phyloP scores from a whole-genome alignment of 805 yeast species.

The Ogataea neopini region DNA sequence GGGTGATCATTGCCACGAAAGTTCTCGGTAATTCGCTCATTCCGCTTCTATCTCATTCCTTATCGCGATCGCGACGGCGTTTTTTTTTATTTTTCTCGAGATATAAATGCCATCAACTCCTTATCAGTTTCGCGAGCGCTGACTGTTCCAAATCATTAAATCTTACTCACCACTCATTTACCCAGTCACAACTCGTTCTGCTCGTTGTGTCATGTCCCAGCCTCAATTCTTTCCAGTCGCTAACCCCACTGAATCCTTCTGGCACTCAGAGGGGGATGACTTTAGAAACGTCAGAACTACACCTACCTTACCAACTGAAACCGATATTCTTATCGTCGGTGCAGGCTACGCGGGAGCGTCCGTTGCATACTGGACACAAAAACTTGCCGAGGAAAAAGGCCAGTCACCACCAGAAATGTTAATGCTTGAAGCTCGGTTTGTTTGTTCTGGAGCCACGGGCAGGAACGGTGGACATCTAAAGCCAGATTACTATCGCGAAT shows the following conservation, averaged over 20 bases:
- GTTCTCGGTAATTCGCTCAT: neutral
- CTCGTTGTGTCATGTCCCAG: neutral
- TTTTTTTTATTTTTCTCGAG: neutral
- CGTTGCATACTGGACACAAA: conserved; percentile 29
- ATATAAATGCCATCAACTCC: neutral
- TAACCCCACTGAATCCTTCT: conserved; percentile 26
- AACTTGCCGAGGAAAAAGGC: neutral
- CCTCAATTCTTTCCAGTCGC: conserved; percentile 20
- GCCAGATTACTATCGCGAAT: conserved; percentile 32
- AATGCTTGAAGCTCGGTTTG: conserved; percentile 42
- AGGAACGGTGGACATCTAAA: conserved; percentile 52
- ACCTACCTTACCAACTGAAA: conserved; percentile 35
- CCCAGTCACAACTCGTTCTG: neutral
- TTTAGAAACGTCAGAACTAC: conserved; percentile 25
- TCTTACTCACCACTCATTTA: too few relatives aligned
- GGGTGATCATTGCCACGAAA: too few relatives aligned
- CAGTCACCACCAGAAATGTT: conserved; percentile 11
- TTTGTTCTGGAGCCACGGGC: conserved; percentile 45
- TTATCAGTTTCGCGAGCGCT: neutral
- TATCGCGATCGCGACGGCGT: conserved; percentile 4
- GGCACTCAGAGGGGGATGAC: conserved; percentile 26
- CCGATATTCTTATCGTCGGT: conserved; percentile 45
- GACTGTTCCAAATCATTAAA: too few relatives aligned
- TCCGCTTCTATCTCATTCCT: neutral
- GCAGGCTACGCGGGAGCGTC: conserved; percentile 49